Percentiles rank a stretch among this genome's conserved stretches.
Conservation (phyloP, 2,329 filamentous ascomycete genomes). For the Alternaria dauci region DNA sequence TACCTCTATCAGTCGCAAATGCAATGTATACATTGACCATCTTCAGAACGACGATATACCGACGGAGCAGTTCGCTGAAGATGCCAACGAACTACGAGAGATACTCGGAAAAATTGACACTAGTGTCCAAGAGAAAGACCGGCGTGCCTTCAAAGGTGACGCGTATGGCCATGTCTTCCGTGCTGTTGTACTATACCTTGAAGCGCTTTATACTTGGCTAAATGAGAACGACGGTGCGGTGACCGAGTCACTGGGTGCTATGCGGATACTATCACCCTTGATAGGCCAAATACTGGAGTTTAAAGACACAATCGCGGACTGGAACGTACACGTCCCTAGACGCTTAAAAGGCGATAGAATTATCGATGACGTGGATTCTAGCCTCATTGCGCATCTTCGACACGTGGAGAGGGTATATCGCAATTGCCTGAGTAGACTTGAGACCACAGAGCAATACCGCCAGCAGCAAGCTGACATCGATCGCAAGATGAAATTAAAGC, state of each 20-base stretch:
- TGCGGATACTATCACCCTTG: slow-evolving; percentile 30
- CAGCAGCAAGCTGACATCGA: slow-evolving; percentile 13
- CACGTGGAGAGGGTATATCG: slow-evolving; percentile 14
- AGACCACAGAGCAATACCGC: slow-evolving; percentile 12
- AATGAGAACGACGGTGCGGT: slow-evolving; percentile 9
- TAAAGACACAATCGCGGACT: slow-evolving; percentile 33
- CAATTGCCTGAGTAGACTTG: slow-evolving; percentile 10
- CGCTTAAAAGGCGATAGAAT: slow-evolving; percentile 29
- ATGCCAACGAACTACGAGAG: slow-evolving; percentile 11
- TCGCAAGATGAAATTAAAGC: slow-evolving; percentile 16
- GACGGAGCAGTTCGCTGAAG: slow-evolving; percentile 17
- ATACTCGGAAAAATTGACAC: slow-evolving; percentile 16
- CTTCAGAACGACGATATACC: slow-evolving; percentile 16
- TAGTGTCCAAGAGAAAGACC: slow-evolving; percentile 10
- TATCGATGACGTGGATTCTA: slow-evolving; percentile 31
- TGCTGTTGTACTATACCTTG: slow-evolving; percentile 24
- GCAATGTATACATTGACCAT: slow-evolving; percentile 9
- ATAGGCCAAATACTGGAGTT: slow-evolving; percentile 31
- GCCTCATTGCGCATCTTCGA: slow-evolving; percentile 41
- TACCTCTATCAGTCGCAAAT: slow-evolving; percentile 19
- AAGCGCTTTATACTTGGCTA: slow-evolving; percentile 29
- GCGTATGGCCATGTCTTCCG: slow-evolving; percentile 40
- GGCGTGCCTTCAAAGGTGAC: slow-evolving; percentile 34
- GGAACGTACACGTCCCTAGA: slow-evolving; percentile 28
- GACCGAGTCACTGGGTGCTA: slow-evolving; percentile 19